phyloP scores from a whole-genome alignment of 495 filamentous ascomycete genomes.

The Saxophila tyrrhenica region DNA sequence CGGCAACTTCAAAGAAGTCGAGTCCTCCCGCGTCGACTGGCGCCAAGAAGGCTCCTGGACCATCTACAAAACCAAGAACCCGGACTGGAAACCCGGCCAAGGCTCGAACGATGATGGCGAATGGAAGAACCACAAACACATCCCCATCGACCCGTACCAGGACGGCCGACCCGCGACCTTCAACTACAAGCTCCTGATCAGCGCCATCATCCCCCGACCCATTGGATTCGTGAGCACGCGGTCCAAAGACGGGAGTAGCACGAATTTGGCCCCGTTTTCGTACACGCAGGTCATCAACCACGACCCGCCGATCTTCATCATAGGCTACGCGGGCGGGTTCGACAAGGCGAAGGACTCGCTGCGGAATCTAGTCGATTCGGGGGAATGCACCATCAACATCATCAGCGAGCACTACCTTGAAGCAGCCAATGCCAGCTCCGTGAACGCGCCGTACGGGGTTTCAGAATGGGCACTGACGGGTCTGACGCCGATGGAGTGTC shows the following conservation, averaged over 20 bases:
- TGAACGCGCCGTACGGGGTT: constrained; percentile 68
- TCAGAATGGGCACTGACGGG: constrained; percentile 77
- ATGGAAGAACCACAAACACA: constrained; percentile 47
- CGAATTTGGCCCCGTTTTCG: constrained; percentile 78
- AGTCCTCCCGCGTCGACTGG: constrained; percentile 64
- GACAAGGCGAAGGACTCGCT: constrained; percentile 62
- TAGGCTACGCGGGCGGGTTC: constrained; percentile 50
- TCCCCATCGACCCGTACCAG: constrained; percentile 73
- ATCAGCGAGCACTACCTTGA: constrained; percentile 77
- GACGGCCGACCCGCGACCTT: constrained; percentile 51
- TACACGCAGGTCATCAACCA: constrained; percentile 77
- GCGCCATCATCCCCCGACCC: constrained; percentile 72
- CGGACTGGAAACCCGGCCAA: constrained; percentile 65
- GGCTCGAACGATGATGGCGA: constrained; percentile 57
- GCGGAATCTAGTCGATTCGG: constrained; percentile 47
- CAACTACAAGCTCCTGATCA: constrained; percentile 93
- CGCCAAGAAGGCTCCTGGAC: constrained; percentile 33
- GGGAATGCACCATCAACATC: constrained; percentile 70
- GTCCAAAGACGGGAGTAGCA: constrained; percentile 44
- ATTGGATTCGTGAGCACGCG: constrained; percentile 54
- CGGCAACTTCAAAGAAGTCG: constrained; percentile 65
- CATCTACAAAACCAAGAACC: constrained; percentile 59
- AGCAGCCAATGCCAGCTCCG: constrained; percentile 67
- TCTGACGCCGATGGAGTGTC: constrained; percentile 57
- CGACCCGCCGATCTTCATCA: constrained; percentile 80